Evolutionary conservation across 441 rosid genomes (phyloP), one percentile per base, ranked within the genome.

Genomic region (Euphorbia schlechtendalii): DNA sequence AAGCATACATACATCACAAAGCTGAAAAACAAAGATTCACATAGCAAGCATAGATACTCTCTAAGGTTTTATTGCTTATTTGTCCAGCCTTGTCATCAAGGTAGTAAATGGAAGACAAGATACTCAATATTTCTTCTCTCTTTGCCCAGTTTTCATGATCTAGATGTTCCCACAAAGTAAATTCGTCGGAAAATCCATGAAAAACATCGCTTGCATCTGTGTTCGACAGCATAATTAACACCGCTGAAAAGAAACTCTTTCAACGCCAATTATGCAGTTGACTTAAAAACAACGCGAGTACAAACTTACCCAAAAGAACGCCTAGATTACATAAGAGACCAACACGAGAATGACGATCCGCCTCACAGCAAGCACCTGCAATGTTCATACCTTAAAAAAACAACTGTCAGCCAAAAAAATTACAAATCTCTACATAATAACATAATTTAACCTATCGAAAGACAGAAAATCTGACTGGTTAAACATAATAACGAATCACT

Each of bases 281-380:
- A 18, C 13, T 17, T 22, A 1, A 15, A 21, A 45, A 49, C 21
- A 46, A 21, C 8, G 20, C 8, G 20, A 27, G 14, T 3, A 17
- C 51, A 36, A 48, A 54, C 73, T 73, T 55, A 65, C 75, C 68
- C 0, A 45, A 3, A 48, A 40, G 56, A n/a, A 25, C 14, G 55
- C 20, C 22, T 14, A 27, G 49, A 63, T 36, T 22, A 30, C 24
- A 56, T 59, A 7, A 55, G 55, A 54, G n/a, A 18, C 61, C 66
- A 24, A 40, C 20, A 40, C 54, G 53, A 56, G 61, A n/a, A 48
- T 27, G 24, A 43, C n/a, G 62, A 55, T 70, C 54, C 15, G 0
- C 5, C 70, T 20, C 65, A 49, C 8, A 0, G 18, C 41, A 20
- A 22, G 15, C 58, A 77, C 78, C 84, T 81, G 82, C 80, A 76